Base-by-base conservation (phyloP, 2,329 filamentous ascomycete species). In the Hypoxylon sp. region DNA sequence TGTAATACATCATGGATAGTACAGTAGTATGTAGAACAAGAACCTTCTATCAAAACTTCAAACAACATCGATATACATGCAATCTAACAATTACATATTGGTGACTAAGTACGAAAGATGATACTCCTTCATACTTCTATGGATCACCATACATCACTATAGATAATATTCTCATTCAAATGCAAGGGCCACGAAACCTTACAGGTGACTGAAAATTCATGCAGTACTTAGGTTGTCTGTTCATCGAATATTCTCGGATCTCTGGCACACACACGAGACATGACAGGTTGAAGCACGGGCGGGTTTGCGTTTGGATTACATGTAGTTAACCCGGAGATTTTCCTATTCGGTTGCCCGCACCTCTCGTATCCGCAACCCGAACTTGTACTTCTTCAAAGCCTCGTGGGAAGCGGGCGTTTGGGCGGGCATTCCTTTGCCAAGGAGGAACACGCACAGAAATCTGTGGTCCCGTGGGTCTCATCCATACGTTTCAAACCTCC, bases 331-430 rank as follows among this genome's bases (percentile, higher is more conserved):
- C 59, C 60, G 57, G 59, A 24, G 24, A 37, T 59, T 29, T 46
- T 48, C 55, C 63, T 46, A 64, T 70, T 70, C 39, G 67, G 13
- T 37, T n/a, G 22, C 14, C 31, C n/a, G 26, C 26, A 24, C 5
- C 10, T 26, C 33, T 37, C 14, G 22, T 48, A 59, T 33, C 59
- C 59, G 53, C 35, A 57, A 47, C 35, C 48, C 64, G 59, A 67
- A 67, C 57, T 67, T 65, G 58, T 58, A 37, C 67, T 62, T 67
- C 33, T 42, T 22, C 17, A 57, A 57, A 69, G 63, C 67, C 59
- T 66, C 51, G 51, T 66, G 51, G 67, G 44, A 60, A 51, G 39
- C 50, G 24, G 37, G n/a, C 3, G n/a, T 42, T 31, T 10, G n/a
- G 26, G 47, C 24, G 17, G 13, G 19, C 26, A n/a, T 31, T 31